These are phyloP conservation scores for Gastrolobium bilobum DNA, from an alignment of 306 rosid species.

Conservation along the genomic window DNA sequence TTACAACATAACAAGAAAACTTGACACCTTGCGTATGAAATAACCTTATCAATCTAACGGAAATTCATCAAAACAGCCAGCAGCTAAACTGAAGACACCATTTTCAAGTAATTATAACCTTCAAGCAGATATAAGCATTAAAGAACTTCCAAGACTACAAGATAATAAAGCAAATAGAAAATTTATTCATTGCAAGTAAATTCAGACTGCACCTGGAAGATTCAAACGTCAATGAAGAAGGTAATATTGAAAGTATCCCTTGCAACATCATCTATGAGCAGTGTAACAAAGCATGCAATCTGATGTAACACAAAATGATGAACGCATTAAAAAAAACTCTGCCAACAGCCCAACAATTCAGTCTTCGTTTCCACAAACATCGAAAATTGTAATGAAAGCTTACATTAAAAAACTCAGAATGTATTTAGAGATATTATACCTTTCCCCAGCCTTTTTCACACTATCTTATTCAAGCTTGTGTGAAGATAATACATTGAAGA, in stretches of 20 bases:
- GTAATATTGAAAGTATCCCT: background rate
- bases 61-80: background rate
- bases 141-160: background rate
- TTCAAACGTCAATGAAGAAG: background rate
- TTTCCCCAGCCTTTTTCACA: background rate
- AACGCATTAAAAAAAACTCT: background rate
- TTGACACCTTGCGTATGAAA: constrained; percentile 1
- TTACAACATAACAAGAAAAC: background rate
- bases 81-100: background rate
- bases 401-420: background rate
- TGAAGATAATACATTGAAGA: constrained; percentile 9
- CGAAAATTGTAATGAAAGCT: background rate
- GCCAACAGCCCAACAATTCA: background rate
- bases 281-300: constrained; percentile 3
- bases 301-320: background rate
- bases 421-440: constrained; percentile 16
- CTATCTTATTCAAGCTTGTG: background rate
- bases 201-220: constrained; percentile 15
- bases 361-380: background rate
- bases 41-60: background rate
- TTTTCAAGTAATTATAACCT: background rate
- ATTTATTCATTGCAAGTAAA: background rate
- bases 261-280: background rate
- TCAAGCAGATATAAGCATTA: background rate
- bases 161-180: background rate